Evolutionary conservation across 164 flowering plant species (phyloP).

Genomic region (Stephania japonica): DNA sequence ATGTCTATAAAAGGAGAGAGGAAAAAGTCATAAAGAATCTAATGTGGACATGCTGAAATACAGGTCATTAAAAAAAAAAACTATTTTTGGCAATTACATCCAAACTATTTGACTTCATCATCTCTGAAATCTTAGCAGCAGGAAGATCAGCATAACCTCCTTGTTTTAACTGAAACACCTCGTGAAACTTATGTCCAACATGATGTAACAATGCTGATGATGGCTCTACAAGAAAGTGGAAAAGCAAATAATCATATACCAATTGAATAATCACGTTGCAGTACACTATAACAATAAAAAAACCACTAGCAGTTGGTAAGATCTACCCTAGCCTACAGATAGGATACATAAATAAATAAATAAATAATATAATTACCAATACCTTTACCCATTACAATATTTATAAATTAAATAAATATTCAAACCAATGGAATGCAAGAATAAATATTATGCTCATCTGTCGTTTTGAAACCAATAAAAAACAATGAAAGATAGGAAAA

Average conservation of each 20-base stretch:
- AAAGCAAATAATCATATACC: not conserved
- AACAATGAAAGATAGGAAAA: too few species aligned
- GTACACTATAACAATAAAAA: not conserved
- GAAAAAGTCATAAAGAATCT: not conserved
- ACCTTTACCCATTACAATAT: not conserved
- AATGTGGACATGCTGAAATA: not conserved
- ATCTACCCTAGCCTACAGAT: not conserved
- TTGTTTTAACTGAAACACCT: conserved; percentile 37
- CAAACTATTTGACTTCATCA: conserved; percentile 50
- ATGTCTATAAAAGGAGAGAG: not conserved
- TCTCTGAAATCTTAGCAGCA: conserved; percentile 52
- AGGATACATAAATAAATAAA: not conserved
- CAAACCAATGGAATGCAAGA: not conserved
- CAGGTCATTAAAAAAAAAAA: conserved; percentile 2
- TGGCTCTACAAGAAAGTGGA: conserved; percentile 21
- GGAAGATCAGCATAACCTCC: conserved; percentile 50
- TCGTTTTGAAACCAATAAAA: too few species aligned
- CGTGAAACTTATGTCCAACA: conserved; percentile 36
- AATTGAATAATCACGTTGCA: conserved; percentile 1
- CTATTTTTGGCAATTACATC: conserved; percentile 40
- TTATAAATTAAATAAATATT: not conserved
- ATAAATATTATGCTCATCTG: not conserved
- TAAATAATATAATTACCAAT: not conserved
- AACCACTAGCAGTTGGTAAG: not conserved
- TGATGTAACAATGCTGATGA: conserved; percentile 31